Percentiles rank a stretch among this genome's conserved stretches.
Conservation (phyloP, 306 rosid species). For the Bauhinia variegata region DNA sequence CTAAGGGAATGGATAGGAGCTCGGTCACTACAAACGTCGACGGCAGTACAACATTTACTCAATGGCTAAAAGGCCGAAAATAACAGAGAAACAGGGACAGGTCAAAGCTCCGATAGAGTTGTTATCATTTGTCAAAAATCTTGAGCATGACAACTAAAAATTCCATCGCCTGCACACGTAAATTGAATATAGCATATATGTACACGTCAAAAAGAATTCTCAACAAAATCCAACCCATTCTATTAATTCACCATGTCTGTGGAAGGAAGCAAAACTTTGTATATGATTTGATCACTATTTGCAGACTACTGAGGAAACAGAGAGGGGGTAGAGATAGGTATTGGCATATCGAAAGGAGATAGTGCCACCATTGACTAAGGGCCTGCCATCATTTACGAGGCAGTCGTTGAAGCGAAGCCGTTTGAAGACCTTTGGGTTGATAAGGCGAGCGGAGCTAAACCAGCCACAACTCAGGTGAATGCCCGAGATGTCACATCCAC, state of each 20-base stretch:
- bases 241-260: neutral
- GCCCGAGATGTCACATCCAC: slow-evolving; percentile 69
- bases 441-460: slow-evolving; percentile 86
- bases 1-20: too few relatives aligned
- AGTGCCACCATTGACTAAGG: slow-evolving; percentile 61
- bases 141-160: slow-evolving; percentile 21
- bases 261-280: neutral
- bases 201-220: slow-evolving; percentile 34
- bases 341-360: slow-evolving; percentile 80
- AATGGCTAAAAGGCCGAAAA: slow-evolving; percentile 6
- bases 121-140: slow-evolving; percentile 3
- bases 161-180: too few relatives aligned
- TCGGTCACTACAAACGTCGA: too few relatives aligned
- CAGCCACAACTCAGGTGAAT: slow-evolving; percentile 84
- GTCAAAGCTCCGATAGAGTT: slow-evolving; percentile 18
- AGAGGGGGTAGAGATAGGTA: slow-evolving; percentile 67
- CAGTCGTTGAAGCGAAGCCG: slow-evolving; percentile 81
- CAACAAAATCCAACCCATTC: slow-evolving; percentile 14
- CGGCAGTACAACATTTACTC: too few relatives aligned
- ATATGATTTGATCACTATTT: slow-evolving; percentile 16
- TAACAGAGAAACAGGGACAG: neutral
- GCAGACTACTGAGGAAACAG: slow-evolving; percentile 65
- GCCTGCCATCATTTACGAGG: slow-evolving; percentile 76
- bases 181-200: slow-evolving; percentile 22
- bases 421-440: slow-evolving; percentile 82